Evolutionary conservation across 1,284 basidiomycete species (phyloP).

Genomic region (Ustilago tritici): DNA sequence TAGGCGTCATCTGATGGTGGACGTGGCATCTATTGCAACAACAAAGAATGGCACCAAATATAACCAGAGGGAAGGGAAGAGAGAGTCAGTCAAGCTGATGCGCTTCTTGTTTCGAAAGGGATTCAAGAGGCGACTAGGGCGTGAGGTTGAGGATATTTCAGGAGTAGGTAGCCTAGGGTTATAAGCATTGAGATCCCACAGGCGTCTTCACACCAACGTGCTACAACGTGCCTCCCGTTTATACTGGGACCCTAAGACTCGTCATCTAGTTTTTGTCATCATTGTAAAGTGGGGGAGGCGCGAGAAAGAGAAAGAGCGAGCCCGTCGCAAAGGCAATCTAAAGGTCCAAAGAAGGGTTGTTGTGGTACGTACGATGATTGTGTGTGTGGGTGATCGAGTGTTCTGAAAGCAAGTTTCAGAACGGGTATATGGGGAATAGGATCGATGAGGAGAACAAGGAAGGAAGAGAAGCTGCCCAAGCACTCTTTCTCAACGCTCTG

Average conservation of each 20-base stretch:
- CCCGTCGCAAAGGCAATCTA: background rate
- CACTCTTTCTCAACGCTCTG: background rate
- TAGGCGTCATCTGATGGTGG: conserved; percentile 57
- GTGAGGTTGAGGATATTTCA: conserved; percentile 26
- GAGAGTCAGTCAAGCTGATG: conserved; percentile 12
- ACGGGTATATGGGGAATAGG: conserved; percentile 41
- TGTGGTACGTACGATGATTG: conserved; percentile 28
- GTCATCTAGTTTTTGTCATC: conserved; percentile 66
- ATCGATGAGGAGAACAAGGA: conserved; percentile 43
- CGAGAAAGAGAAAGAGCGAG: background rate
- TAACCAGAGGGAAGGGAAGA: background rate
- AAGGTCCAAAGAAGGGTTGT: too few species aligned
- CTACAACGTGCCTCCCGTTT: conserved; percentile 47
- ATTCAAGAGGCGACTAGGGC: background rate
- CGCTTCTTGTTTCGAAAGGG: background rate
- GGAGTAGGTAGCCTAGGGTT: conserved; percentile 65
- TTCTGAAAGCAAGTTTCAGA: conserved; percentile 46
- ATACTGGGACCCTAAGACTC: conserved; percentile 60
- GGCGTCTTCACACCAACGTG: conserved; percentile 40
- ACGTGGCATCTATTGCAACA: conserved; percentile 43
- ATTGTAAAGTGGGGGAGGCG: conserved; percentile 14
- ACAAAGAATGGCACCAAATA: background rate
- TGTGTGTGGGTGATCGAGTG: conserved; percentile 37
- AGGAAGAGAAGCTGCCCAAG: background rate
- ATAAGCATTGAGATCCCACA: conserved; percentile 56